phyloP scores from a whole-genome alignment of 148 eudicot genomes.

The Gaultheria prostrata region DNA sequence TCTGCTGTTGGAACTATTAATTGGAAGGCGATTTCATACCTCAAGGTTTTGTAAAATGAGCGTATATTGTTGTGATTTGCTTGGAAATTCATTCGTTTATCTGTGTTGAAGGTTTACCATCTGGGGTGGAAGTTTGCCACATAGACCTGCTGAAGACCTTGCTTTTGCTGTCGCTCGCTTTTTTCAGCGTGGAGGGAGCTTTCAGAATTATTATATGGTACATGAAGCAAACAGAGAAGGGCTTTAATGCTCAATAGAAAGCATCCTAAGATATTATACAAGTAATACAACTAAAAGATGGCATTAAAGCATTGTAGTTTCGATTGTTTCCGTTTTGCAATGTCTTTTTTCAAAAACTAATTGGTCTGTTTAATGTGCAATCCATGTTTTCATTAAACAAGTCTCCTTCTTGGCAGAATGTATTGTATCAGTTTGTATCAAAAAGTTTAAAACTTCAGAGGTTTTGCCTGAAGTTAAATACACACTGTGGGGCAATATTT shows the following conservation, averaged over 20 bases:
- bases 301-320: neutral
- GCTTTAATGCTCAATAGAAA: neutral
- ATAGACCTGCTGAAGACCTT: slow-evolving; percentile 88
- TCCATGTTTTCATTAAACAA: neutral
- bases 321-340: neutral
- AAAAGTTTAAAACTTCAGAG: neutral
- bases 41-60: neutral
- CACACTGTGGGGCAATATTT: neutral
- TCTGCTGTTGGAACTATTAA: neutral
- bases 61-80: neutral
- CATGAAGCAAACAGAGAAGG: neutral
- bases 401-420: neutral
- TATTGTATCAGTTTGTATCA: neutral
- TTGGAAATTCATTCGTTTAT: slow-evolving; percentile 5
- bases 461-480: neutral
- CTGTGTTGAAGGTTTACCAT: slow-evolving; percentile 57
- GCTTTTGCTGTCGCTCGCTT: slow-evolving; percentile 99
- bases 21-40: slow-evolving; percentile 2
- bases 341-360: neutral
- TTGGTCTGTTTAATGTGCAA: too few relatives aligned
- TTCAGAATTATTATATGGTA: slow-evolving; percentile 97
- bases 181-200: slow-evolving; percentile 88
- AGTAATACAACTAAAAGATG: slow-evolving; percentile 14
- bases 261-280: slow-evolving; percentile 5
- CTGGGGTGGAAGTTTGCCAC: slow-evolving; percentile 89